A percentile compares a stretch with the other conserved stretches of the same genome.
phyloP scores from a whole-genome alignment of 2,329 filamentous ascomycete species.

The Sporothrix phasma region DNA sequence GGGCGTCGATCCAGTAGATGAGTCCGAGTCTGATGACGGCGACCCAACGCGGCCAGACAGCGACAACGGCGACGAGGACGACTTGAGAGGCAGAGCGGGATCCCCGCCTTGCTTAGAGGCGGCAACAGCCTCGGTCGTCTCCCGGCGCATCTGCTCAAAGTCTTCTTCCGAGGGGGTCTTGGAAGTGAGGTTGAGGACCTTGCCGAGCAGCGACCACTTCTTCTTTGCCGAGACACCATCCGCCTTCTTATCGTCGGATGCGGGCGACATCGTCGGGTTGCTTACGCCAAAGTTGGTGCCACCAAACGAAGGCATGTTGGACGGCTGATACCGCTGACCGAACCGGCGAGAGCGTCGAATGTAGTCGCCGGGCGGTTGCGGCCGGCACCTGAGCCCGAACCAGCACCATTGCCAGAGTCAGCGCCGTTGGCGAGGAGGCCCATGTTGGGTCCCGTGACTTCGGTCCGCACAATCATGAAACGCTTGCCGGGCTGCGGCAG shows the following conservation, averaged over 20 bases:
- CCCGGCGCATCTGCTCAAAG: constrained; percentile 40
- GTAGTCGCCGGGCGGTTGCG: constrained; percentile 4
- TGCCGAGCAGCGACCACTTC: constrained; percentile 56
- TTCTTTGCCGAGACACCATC: constrained; percentile 36
- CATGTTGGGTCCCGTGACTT: constrained; percentile 41
- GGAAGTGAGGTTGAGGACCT: constrained; percentile 43
- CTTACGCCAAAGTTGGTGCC: constrained; percentile 19
- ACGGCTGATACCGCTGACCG: background rate
- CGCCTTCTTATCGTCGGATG: constrained; percentile 19
- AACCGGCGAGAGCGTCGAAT: constrained; percentile 13
- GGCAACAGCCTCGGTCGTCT: constrained; percentile 37
- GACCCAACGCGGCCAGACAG: constrained; percentile 22
- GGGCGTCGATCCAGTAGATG: constrained; percentile 46
- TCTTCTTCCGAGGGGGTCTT: constrained; percentile 31
- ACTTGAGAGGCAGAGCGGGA: constrained; percentile 31
- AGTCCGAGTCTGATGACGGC: constrained; percentile 37
- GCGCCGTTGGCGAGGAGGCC: constrained; percentile 27
- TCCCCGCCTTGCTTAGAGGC: background rate
- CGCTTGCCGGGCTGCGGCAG: constrained; percentile 75
- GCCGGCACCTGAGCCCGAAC: background rate
- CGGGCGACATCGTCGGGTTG: background rate
- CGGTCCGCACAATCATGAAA: constrained; percentile 81
- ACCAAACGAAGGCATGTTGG: background rate
- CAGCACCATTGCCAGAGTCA: background rate
- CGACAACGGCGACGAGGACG: constrained; percentile 15